Percentiles rank a stretch among this genome's conserved stretches.
These are phyloP conservation scores for Pyrenophora tritici-repentis DNA, from an alignment of 2,329 filamentous ascomycete genomes.

Conservation along the genomic window DNA sequence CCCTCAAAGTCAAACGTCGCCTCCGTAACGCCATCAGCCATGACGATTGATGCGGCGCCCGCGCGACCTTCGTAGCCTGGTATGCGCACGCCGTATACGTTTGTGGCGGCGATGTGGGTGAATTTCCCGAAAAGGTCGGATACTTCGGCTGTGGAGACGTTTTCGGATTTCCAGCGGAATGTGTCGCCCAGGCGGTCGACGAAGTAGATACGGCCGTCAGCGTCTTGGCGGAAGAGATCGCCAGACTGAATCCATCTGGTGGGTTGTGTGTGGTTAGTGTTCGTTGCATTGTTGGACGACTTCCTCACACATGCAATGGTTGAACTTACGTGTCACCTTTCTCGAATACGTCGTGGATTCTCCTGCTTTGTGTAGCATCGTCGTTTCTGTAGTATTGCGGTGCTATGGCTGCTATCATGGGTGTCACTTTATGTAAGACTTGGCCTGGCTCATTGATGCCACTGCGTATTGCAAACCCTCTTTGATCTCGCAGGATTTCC, in stretches of 20 bases:
- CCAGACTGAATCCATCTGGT: conserved; percentile 46
- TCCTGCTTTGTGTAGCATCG: conserved; percentile 35
- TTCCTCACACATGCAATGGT: too few species aligned
- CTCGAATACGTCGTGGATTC: conserved; percentile 43
- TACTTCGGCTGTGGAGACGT: conserved; percentile 55
- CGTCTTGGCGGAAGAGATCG: conserved; percentile 46
- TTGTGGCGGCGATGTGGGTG: conserved; percentile 50
- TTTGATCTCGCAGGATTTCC: conserved; percentile 43
- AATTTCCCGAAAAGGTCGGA: conserved; percentile 49
- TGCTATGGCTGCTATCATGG: conserved; percentile 25
- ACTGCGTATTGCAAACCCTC: conserved; percentile 43
- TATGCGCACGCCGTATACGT: conserved; percentile 52
- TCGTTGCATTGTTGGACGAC: too few species aligned
- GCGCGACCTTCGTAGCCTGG: conserved; percentile 53
- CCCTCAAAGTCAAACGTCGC: conserved; percentile 41
- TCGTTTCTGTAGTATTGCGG: conserved; percentile 46
- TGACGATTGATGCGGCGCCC: conserved; percentile 51
- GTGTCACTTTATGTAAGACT: conserved; percentile 40
- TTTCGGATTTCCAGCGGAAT: conserved; percentile 52
- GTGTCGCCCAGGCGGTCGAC: conserved; percentile 48
- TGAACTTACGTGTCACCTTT: conserved; percentile 48
- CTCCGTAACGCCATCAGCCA: conserved; percentile 40
- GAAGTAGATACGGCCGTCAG: conserved; percentile 44
- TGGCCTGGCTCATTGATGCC: conserved; percentile 43
- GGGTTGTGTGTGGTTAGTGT: not conserved